Evolutionary conservation across 2,329 filamentous ascomycete genomes (phyloP).

Genomic region (Aureobasidium sp.): DNA sequence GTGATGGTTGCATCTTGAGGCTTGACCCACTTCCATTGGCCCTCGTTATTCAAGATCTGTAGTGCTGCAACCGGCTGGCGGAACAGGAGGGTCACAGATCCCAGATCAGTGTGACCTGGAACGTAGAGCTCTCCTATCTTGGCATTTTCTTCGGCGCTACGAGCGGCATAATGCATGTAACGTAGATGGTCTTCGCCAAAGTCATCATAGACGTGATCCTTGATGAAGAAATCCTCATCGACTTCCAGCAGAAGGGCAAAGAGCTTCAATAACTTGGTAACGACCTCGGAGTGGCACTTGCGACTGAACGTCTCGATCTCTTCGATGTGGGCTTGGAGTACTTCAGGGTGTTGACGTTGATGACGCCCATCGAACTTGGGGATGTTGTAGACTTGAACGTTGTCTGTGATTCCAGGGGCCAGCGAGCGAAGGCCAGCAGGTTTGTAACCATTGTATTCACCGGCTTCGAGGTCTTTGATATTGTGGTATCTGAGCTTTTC

Average conservation of each 20-base stretch:
- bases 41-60: slow-evolving; percentile 26
- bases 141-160: slow-evolving; percentile 22
- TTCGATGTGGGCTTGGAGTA: slow-evolving; percentile 40
- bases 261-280: slow-evolving; percentile 48
- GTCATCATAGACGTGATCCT: slow-evolving; percentile 49
- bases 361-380: slow-evolving; percentile 38
- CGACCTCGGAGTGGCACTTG: slow-evolving; percentile 45
- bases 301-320: slow-evolving; percentile 50
- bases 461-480: slow-evolving; percentile 19
- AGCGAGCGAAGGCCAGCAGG: slow-evolving; percentile 9
- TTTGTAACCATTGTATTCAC: slow-evolving; percentile 23
- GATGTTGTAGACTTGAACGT: slow-evolving; percentile 52
- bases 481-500: slow-evolving; percentile 50
- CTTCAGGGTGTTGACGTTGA: slow-evolving; percentile 32
- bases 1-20: slow-evolving; percentile 32
- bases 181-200: slow-evolving; percentile 53
- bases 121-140: slow-evolving; percentile 21
- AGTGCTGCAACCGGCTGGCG: slow-evolving; percentile 30
- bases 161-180: slow-evolving; percentile 50
- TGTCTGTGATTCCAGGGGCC: slow-evolving; percentile 31
- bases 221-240: slow-evolving; percentile 48
- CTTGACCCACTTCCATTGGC: slow-evolving; percentile 32
- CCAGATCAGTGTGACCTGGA: slow-evolving; percentile 35
- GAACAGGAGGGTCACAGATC: slow-evolving; percentile 30
- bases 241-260: slow-evolving; percentile 55